Conservation (phyloP, 202 grass and related monocot genomes). For the Panicum virgatum region DNA sequence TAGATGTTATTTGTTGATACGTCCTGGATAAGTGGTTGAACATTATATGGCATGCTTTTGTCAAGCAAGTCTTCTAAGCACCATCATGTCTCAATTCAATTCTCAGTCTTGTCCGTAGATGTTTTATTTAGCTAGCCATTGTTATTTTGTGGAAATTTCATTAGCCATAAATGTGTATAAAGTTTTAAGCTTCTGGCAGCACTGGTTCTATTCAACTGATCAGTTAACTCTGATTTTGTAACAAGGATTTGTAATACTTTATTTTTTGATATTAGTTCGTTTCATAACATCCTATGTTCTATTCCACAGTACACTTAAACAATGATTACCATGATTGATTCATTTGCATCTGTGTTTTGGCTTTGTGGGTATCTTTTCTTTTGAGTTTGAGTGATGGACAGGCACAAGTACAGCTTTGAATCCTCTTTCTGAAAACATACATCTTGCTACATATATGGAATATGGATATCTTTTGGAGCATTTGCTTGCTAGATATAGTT, state of each 20-base stretch:
- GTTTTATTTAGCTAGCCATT: not conserved
- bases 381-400: not conserved
- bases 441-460: not conserved
- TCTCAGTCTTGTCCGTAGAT: not conserved
- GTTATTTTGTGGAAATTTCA: constrained; percentile 20
- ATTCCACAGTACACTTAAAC: not conserved
- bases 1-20: not conserved
- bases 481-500: not conserved
- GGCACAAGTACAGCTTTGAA: not conserved
- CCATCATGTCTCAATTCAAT: constrained; percentile 11
- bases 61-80: constrained; percentile 13
- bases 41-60: not conserved
- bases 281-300: not conserved
- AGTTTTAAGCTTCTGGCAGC: not conserved
- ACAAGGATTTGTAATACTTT: not conserved
- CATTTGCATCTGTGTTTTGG: not conserved
- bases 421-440: constrained; percentile 1
- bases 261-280: not conserved
- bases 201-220: not conserved
- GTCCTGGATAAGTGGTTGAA: constrained; percentile 27
- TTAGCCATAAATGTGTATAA: constrained; percentile 1
- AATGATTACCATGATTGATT: not conserved
- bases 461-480: not conserved
- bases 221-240: not conserved
- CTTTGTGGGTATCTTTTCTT: not conserved